A percentile compares a stretch with the other conserved stretches of the same genome.
These are phyloP conservation scores for Pholiota molesta DNA, from an alignment of 768 basidiomycete species.

Conservation along the genomic window DNA sequence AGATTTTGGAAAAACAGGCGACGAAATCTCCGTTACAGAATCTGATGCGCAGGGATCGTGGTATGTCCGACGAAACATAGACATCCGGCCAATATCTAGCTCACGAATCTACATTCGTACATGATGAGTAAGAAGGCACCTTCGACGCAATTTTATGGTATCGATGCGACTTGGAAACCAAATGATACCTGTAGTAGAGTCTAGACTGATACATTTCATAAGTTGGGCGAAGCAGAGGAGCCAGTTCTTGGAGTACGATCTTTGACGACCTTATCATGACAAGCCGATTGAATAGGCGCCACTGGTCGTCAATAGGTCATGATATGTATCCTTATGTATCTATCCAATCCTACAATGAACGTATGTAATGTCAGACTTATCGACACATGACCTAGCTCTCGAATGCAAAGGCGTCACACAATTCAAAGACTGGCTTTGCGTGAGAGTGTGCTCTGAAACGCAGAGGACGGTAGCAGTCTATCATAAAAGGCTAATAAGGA, in stretches of 20 bases:
- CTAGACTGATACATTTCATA: too few species aligned
- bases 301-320: background rate
- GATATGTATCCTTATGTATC: too few species aligned
- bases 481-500: background rate
- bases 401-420: background rate
- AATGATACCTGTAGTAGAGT: background rate
- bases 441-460: background rate
- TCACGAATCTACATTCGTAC: background rate
- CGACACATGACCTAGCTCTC: background rate
- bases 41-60: background rate
- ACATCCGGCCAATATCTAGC: background rate
- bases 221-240: too few species aligned
- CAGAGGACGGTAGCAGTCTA: background rate
- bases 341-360: too few species aligned
- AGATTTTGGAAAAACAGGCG: background rate
- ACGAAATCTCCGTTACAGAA: background rate
- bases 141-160: background rate
- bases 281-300: background rate
- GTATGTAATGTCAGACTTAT: background rate
- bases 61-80: background rate
- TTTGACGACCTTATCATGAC: background rate
- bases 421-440: background rate
- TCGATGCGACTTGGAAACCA: background rate
- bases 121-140: background rate
- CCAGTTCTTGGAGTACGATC: background rate